phyloP scores from a whole-genome alignment of 202 grass and related monocot species.

The Zizania palustris region DNA sequence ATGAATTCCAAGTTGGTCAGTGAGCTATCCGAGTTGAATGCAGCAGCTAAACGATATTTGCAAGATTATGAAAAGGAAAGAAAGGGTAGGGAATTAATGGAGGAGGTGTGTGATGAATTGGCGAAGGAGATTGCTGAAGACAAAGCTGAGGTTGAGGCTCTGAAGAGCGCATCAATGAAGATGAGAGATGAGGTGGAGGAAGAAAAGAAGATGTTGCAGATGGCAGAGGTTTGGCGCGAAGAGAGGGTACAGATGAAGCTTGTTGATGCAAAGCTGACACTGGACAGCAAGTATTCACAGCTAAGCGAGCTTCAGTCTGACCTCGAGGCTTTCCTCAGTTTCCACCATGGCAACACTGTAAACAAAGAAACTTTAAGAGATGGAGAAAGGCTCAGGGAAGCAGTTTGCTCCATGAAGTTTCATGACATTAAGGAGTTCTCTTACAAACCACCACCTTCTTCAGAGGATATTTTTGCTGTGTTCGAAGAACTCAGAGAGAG shows the following conservation, averaged over 20 bases:
- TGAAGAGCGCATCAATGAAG: slow-evolving; percentile 75
- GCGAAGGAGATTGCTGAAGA: slow-evolving; percentile 88
- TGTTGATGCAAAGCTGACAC: slow-evolving; percentile 79
- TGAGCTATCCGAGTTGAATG: slow-evolving; percentile 73
- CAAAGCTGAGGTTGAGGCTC: slow-evolving; percentile 81
- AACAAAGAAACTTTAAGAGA: slow-evolving; percentile 57
- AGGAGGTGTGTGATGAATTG: slow-evolving; percentile 90
- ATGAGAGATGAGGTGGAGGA: slow-evolving; percentile 88
- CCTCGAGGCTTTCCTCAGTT: slow-evolving; percentile 64
- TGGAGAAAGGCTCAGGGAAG: slow-evolving; percentile 65
- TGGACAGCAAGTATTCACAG: slow-evolving; percentile 84
- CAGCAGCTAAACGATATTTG: slow-evolving; percentile 57
- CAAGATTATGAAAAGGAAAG: slow-evolving; percentile 92
- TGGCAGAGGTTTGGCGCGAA: slow-evolving; percentile 98
- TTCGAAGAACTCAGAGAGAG: slow-evolving; percentile 78
- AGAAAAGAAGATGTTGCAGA: slow-evolving; percentile 94
- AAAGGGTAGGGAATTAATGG: slow-evolving; percentile 78
- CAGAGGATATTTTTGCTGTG: slow-evolving; percentile 87
- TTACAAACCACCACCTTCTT: slow-evolving; percentile 73
- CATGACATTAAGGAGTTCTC: slow-evolving; percentile 69
- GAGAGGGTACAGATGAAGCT: slow-evolving; percentile 99
- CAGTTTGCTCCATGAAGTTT: slow-evolving; percentile 58
- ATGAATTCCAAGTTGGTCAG: slow-evolving; percentile 69
- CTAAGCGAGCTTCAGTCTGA: slow-evolving; percentile 57
- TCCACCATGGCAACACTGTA: slow-evolving; percentile 26